Evolutionary conservation across 495 filamentous ascomycete genomes (phyloP).

Genomic region (Penicillium salamii): DNA sequence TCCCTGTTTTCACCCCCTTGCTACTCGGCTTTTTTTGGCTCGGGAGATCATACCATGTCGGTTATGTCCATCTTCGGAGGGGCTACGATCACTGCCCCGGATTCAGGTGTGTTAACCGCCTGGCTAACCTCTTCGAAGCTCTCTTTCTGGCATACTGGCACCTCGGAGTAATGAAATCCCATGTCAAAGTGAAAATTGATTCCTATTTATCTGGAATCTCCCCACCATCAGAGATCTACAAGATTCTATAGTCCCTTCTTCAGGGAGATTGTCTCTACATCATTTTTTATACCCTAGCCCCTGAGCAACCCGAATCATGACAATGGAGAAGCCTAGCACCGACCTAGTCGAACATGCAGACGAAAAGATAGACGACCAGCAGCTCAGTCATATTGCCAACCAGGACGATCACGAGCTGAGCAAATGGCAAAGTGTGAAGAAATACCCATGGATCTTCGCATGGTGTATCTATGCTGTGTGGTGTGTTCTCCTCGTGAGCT

Average conservation of each 20-base stretch:
- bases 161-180: background rate
- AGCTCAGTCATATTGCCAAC: constrained; percentile 15
- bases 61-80: background rate
- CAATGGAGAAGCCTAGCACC: constrained; percentile 14
- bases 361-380: constrained; percentile 5
- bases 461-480: constrained; percentile 24
- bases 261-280: background rate
- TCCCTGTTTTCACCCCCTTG: background rate
- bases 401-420: constrained; percentile 15
- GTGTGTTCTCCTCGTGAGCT: constrained; percentile 24
- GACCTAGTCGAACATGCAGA: constrained; percentile 12
- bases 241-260: background rate
- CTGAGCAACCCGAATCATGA: background rate
- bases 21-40: background rate
- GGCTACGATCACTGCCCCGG: background rate
- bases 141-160: background rate
- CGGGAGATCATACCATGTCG: background rate
- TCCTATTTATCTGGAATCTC: background rate
- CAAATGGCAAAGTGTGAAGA: constrained; percentile 15
- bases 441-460: constrained; percentile 15
- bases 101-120: background rate
- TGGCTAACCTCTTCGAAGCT: background rate
- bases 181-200: background rate
- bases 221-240: background rate
- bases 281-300: background rate